Evolutionary conservation across 1,139 yeast genomes (phyloP), one percentile per base, ranked within the genome.

Genomic region (Ashbya aceris): DNA sequence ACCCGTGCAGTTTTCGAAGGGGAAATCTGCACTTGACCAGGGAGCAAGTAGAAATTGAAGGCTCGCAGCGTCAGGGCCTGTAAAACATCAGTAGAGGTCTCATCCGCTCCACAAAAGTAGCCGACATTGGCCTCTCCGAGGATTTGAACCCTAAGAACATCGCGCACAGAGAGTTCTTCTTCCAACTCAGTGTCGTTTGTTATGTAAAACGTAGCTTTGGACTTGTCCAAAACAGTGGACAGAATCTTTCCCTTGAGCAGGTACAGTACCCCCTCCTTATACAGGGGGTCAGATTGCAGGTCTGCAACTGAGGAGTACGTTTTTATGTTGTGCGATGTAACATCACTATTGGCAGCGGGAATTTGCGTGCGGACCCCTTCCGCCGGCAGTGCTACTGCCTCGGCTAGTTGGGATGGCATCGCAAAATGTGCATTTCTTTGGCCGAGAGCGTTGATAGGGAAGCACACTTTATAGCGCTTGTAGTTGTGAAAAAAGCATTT

Each of bases 151-250:
- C 42, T 40, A 4, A 52, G 34, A 14, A 49, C 39, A 17, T 49
- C 41, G 13, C 45, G 38, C 27, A 53, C 53, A 30, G 46, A 52
- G 14, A 49, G 42, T 39, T 43, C 36, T 31, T 46, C 45, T 7
- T 40, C 36, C 6, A 50, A 26, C 27, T 40, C 36, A 12, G 39
- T 33, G 28, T 49, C 49, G 40, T 49, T 44, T 13, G 54, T 44
- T 27, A 51, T 32, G 34, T 37, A 17, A n/a, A 43, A 27, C 2
- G 38, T 27, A 11, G 40, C 33, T 13, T n/a, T 14, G 13, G 30
- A 27, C 3, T 12, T 28, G 3, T 23, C 36, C 8, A 23, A 32
- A 3, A 29, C 10, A 5, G 30, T 33, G 11, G 38, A 40, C 10
- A 40, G 40, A 12, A 43, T 31, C 27, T 38, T 43, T 30, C 39